Conservation (phyloP, 2,329 filamentous ascomycete genomes). For the Herpotrichia juniperi region DNA sequence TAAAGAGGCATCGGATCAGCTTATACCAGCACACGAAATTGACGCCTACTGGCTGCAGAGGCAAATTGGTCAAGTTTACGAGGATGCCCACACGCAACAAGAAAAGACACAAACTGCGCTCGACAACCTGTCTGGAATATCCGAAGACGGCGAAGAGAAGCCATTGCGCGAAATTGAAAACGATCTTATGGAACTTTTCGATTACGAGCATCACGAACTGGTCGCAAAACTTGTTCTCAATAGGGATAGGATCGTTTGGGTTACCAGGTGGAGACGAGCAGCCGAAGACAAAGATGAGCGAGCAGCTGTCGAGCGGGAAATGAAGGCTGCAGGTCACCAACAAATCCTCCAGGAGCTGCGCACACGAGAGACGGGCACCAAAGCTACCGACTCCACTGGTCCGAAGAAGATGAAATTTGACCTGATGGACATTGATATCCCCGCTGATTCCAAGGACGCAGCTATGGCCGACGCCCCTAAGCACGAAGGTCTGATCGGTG, state of each 20-base stretch:
- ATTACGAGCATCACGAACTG: conserved; percentile 93
- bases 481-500: conserved; percentile 69
- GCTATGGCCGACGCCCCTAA: conserved; percentile 47
- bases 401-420: conserved; percentile 81
- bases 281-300: conserved; percentile 78
- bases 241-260: conserved; percentile 93
- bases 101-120: conserved; percentile 89
- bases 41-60: conserved; percentile 98
- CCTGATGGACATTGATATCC: conserved; percentile 85
- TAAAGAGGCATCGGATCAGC: conserved; percentile 57
- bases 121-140: conserved; percentile 76
- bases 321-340: conserved; percentile 85
- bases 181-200: conserved; percentile 96
- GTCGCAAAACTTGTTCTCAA: conserved; percentile 92
- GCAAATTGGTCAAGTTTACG: conserved; percentile 85
- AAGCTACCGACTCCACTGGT: conserved; percentile 62
- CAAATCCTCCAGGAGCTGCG: conserved; percentile 87
- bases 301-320: conserved; percentile 82
- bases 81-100: conserved; percentile 90
- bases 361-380: conserved; percentile 68
- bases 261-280: conserved; percentile 82
- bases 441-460: conserved; percentile 62
- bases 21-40: conserved; percentile 84
- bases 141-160: conserved; percentile 78
- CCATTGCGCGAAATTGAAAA: conserved; percentile 94